These are phyloP conservation scores for Gardenia jasminoides DNA, from an alignment of 257 asterid species.

Conservation along the genomic window DNA sequence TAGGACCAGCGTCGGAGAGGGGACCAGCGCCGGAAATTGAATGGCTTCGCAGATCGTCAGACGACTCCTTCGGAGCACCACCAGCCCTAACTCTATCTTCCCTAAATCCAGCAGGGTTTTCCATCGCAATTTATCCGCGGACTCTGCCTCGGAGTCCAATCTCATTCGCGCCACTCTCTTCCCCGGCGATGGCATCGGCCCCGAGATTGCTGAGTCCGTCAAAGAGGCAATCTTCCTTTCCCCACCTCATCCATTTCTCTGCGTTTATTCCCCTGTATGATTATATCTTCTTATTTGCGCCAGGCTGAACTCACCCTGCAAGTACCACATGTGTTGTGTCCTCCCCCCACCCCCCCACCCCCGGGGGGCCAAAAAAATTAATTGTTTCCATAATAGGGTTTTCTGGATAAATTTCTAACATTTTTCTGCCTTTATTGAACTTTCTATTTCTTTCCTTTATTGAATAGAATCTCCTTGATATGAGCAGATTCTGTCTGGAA, in stretches of 20 bases:
- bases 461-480: background rate
- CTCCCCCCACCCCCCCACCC: too few species aligned
- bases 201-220: constrained; percentile 89
- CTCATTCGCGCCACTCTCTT: constrained; percentile 90
- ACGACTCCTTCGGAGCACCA: constrained; percentile 54
- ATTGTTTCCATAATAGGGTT: background rate
- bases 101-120: constrained; percentile 18
- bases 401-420: background rate
- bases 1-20: too few species aligned
- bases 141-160: constrained; percentile 42
- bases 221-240: constrained; percentile 45
- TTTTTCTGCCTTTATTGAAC: background rate
- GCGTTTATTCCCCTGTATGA: background rate
- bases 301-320: background rate
- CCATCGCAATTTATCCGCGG: constrained; percentile 41
- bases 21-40: background rate
- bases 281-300: background rate
- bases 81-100: constrained; percentile 27
- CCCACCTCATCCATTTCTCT: background rate
- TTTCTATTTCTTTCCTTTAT: background rate
- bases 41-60: constrained; percentile 75
- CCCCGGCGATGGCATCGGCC: constrained; percentile 97
- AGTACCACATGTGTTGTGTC: background rate
- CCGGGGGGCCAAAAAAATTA: too few species aligned
- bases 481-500: background rate